Evolutionary conservation across 2,329 filamentous ascomycete genomes (phyloP), one percentile per base, ranked within the genome.

Genomic region (Penicillium sp.): DNA sequence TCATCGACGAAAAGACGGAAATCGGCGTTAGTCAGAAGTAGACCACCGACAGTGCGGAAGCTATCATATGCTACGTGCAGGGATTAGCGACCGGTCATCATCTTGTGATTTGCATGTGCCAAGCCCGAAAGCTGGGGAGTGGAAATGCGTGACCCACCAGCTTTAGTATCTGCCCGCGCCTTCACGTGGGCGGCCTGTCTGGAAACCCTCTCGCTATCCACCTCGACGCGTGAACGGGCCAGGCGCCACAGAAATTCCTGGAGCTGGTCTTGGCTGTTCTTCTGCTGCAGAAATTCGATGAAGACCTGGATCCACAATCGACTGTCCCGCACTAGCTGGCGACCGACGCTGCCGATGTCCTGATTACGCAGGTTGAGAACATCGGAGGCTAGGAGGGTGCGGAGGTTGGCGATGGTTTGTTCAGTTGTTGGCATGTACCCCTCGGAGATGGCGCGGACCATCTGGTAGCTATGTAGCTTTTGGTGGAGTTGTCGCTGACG

Each of bases 351-450:
- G 67, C 91, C 96, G 60, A 97, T 80, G 19, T 91, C 86, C 49
- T 84, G 81, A 60, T 87, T 86, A 52, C 90, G 84, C 0, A 90
- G 86, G 67, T 92, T 93, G 58, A 97, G 81, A 19, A 94, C 71
- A 66, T 93, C 89, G 35, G 90, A 87, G 4, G 90, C 86, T 9
- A 96, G 81, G 1, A 97, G 77, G 2, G 88, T 90, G 64, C 91
- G 86, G 3, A 97, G 79, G 64, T 96, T 92, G 71, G 88, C 80
- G 67, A 94, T 89, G 65, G 83, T 71, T 73, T 97, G 93, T 66
- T 94, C 88, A 12, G 90, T 97, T 6, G 91, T 94, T 47, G 93
- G 93, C 89, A 97, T 93, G 75, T 87, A 97, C 6, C 93, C 93
- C 68, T 90, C 85, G 1, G 85, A 84, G 10, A 97, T 74, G 54